Evolutionary conservation across 768 basidiomycete species (phyloP), one percentile per base, ranked within the genome.

Genomic region (Boletus bicolor): DNA sequence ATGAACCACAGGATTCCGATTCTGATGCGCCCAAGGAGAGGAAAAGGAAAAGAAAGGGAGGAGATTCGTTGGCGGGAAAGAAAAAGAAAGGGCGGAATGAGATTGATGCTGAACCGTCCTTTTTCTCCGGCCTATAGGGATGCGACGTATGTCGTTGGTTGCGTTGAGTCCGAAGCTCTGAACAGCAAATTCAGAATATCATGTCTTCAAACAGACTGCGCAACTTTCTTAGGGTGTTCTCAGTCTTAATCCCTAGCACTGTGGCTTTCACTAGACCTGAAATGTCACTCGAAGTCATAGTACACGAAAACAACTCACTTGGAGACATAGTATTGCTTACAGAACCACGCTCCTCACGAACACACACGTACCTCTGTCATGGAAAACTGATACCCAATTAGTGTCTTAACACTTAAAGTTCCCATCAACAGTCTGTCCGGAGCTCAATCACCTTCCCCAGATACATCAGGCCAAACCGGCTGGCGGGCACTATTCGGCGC

Each of bases 11-110:
- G 14, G 66, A 63, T 32, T 62, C 64, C 7, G 69, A 69, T 46
- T 64, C 63, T n/a, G 68, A 70, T 53, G 57, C 55, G 28, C 70
- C 72, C 42, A 71, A 70, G 55, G 72, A 72, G 21, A 75, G 72
- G 61, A 85, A 85, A 62, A 76, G 83, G 53, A 86, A 84, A 65
- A 76, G 77, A 55, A 84, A 82, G 63, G 78, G 75, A 32, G 79
- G 78, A 34, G 80, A 83, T 51, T 72, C 77, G 6, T 63, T 84
- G 51, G 69, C 69, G 35, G 69, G 73, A 26, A 80, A 76, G 65
- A 80, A 75, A 72, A 82, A 80, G 68, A 86, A 82, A 68, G 83
- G 83, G 24, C 78, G 75, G 59, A 85, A 87, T 59, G 75, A 79
- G 49, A 75, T 83, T 24, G 82, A 80, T 34, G 78, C 78, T 5